Conservation (phyloP, 164 flowering plant species). For the Stephania yunnanensis region DNA sequence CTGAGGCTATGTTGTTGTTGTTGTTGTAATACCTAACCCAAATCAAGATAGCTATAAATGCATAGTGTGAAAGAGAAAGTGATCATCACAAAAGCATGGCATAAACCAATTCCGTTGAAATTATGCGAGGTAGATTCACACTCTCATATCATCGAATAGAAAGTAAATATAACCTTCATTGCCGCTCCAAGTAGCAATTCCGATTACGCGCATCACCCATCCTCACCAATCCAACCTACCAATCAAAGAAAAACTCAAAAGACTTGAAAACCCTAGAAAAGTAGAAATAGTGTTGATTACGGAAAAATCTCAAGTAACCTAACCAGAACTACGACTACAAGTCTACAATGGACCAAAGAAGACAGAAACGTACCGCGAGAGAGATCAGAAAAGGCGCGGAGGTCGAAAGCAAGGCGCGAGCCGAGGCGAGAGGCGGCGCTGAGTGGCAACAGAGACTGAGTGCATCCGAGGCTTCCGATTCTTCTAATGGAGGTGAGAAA, state of each 20-base stretch:
- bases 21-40: too few species aligned
- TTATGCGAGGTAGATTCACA: too few species aligned
- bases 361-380: background rate
- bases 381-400: background rate
- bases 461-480: background rate
- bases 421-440: background rate
- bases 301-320: background rate
- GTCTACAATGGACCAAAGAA: background rate
- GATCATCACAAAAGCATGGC: too few species aligned
- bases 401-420: background rate
- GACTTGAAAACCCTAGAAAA: too few species aligned
- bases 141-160: background rate
- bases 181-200: background rate
- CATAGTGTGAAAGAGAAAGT: too few species aligned
- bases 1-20: too few species aligned
- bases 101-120: too few species aligned
- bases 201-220: background rate
- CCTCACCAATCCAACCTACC: background rate
- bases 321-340: background rate
- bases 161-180: background rate
- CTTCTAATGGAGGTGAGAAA: background rate
- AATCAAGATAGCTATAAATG: too few species aligned
- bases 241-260: background rate
- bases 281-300: too few species aligned
- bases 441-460: background rate